Conservation (phyloP, 208 protist genomes). For the Crithidia expoeki region DNA sequence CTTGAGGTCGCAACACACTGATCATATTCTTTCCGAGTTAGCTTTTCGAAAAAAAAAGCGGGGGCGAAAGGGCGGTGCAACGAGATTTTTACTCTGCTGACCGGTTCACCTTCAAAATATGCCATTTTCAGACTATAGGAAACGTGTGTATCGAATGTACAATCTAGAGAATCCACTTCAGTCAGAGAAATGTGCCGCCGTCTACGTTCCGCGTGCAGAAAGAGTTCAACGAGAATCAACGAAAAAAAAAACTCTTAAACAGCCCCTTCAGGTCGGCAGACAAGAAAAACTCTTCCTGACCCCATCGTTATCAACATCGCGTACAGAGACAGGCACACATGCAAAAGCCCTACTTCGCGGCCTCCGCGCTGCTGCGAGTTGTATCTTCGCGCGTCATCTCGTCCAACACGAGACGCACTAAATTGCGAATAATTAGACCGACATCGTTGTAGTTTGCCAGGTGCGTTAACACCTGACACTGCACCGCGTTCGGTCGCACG, state of each 20-base stretch:
- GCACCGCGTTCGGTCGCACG: conserved; percentile 61
- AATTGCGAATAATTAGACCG: conserved; percentile 82
- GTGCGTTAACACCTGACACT: conserved; percentile 80
- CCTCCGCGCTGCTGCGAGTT: neutral
- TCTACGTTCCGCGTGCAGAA: too few relatives aligned
- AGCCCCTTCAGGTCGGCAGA: too few relatives aligned
- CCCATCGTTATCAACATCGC: neutral
- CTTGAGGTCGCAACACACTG: too few relatives aligned
- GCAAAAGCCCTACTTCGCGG: neutral
- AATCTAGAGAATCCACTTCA: neutral
- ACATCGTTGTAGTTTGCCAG: conserved; percentile 86
- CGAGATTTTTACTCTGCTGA: too few relatives aligned
- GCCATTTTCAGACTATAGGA: too few relatives aligned
- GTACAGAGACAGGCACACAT: neutral
- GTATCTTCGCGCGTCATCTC: conserved; percentile 54
- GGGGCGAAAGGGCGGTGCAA: too few relatives aligned
- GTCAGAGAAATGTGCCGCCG: too few relatives aligned
- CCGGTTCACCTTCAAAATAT: too few relatives aligned
- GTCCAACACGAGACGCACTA: conserved; percentile 74
- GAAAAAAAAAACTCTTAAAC: neutral
- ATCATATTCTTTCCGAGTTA: too few relatives aligned
- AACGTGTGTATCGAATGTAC: neutral
- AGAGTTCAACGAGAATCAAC: neutral
- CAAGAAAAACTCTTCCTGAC: too few relatives aligned
- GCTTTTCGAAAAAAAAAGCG: too few relatives aligned